These are phyloP conservation scores for Fusarium subglutinans DNA, from an alignment of 2,329 filamentous ascomycete genomes.

Conservation along the genomic window DNA sequence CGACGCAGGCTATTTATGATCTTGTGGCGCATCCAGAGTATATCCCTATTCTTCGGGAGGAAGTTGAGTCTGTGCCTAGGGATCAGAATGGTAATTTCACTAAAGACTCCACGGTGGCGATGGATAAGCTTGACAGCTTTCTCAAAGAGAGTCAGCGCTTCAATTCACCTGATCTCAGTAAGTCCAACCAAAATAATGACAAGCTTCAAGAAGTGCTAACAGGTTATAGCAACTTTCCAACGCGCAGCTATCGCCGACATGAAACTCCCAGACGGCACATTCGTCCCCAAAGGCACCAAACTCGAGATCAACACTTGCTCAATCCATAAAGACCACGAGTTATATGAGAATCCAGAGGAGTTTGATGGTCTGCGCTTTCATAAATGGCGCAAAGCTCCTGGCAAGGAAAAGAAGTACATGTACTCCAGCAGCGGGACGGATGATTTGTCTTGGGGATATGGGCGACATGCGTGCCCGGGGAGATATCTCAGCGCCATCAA, in stretches of 20 bases:
- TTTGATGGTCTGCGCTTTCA: constrained; percentile 34
- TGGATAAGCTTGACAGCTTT: constrained; percentile 38
- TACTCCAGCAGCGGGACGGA: constrained; percentile 19
- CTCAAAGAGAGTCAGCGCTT: constrained; percentile 38
- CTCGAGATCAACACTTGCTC: constrained; percentile 33
- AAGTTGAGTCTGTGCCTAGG: background rate
- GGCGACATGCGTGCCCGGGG: constrained; percentile 30
- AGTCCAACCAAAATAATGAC: accelerated
- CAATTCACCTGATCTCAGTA: constrained; percentile 33
- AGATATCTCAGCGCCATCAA: constrained; percentile 26
- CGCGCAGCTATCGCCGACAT: background rate
- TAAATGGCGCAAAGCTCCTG: constrained; percentile 8
- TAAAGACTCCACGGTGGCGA: background rate
- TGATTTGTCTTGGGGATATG: constrained; percentile 22
- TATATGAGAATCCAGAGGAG: constrained; percentile 4
- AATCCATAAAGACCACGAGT: constrained; percentile 10
- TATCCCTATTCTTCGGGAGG: constrained; percentile 11
- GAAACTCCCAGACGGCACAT: constrained; percentile 25
- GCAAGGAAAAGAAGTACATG: constrained; percentile 16
- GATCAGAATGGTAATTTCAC: background rate
- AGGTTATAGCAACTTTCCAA: background rate
- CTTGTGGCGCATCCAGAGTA: constrained; percentile 30
- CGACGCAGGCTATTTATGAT: constrained; percentile 32
- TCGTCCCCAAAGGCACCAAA: constrained; percentile 27
- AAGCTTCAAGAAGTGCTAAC: accelerated